These are phyloP conservation scores for Gymnopus androsaceus DNA, from an alignment of 1,284 basidiomycete genomes.

Conservation along the genomic window DNA sequence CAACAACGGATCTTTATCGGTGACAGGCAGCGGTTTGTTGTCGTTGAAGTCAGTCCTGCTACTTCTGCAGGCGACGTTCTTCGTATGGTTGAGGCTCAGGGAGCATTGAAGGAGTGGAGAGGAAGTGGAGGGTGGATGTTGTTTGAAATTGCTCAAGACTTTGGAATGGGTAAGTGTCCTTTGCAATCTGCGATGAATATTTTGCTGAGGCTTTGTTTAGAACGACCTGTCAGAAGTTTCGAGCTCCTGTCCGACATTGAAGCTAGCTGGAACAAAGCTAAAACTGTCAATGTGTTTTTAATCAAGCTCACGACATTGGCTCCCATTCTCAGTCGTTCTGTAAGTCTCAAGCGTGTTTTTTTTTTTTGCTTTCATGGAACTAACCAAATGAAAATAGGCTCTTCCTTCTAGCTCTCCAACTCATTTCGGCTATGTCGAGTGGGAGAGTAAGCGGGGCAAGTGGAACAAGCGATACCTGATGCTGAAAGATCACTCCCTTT, in stretches of 20 bases:
- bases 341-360: slow-evolving; percentile 36
- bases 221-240: slow-evolving; percentile 83
- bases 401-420: slow-evolving; percentile 73
- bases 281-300: slow-evolving; percentile 74
- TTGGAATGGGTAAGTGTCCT: slow-evolving; percentile 74
- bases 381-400: slow-evolving; percentile 42
- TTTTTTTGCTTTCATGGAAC: slow-evolving; percentile 11
- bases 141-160: slow-evolving; percentile 79
- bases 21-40: slow-evolving; percentile 71
- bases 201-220: slow-evolving; percentile 39
- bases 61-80: slow-evolving; percentile 71
- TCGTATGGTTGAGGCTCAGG: slow-evolving; percentile 61
- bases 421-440: slow-evolving; percentile 76
- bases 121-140: slow-evolving; percentile 73
- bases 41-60: slow-evolving; percentile 60
- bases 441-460: slow-evolving; percentile 86
- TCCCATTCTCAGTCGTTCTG: slow-evolving; percentile 55
- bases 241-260: slow-evolving; percentile 75
- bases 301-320: slow-evolving; percentile 72
- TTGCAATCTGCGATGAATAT: background rate
- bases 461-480: slow-evolving; percentile 90
- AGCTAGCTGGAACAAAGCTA: slow-evolving; percentile 82
- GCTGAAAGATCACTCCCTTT: slow-evolving; percentile 81
- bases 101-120: slow-evolving; percentile 56
- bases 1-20: slow-evolving; percentile 76